phyloP scores from a whole-genome alignment of 1,139 yeast species.

The Sugiyamaella castrensis region DNA sequence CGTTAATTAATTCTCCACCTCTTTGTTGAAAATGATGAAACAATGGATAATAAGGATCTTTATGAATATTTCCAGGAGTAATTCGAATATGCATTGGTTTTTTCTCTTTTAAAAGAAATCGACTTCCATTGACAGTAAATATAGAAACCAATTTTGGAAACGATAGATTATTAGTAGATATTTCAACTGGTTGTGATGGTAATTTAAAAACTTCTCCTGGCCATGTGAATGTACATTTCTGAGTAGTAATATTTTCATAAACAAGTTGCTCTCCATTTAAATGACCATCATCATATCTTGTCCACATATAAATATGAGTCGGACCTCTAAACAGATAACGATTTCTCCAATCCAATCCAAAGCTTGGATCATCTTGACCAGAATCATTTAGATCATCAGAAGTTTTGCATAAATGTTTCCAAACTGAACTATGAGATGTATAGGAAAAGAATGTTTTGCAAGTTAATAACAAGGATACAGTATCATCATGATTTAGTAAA shows the following conservation, averaged over 20 bases:
- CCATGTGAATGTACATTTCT: constrained; percentile 2
- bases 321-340: constrained; percentile 8
- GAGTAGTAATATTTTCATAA: constrained; percentile 1
- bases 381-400: constrained; percentile 1
- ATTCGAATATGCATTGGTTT: constrained; percentile 6
- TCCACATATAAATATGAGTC: constrained; percentile 8
- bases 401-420: constrained; percentile 8
- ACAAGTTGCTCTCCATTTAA: not conserved
- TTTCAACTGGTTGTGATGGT: constrained; percentile 8
- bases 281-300: constrained; percentile 1
- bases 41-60: constrained; percentile 9
- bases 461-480: constrained; percentile 7
- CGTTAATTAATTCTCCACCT: constrained; percentile 5
- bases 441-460: constrained; percentile 5
- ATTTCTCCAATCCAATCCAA: constrained; percentile 6
- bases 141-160: constrained; percentile 10
- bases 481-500: constrained; percentile 8
- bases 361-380: constrained; percentile 8
- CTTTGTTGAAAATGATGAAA: constrained; percentile 11
- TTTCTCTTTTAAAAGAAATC: constrained; percentile 7
- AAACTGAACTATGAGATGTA: constrained; percentile 8
- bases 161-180: constrained; percentile 7
- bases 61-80: constrained; percentile 4
- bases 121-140: constrained; percentile 5
- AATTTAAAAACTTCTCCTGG: constrained; percentile 9